phyloP scores from a whole-genome alignment of 129 eudicot species.

The Flaveria linearis region DNA sequence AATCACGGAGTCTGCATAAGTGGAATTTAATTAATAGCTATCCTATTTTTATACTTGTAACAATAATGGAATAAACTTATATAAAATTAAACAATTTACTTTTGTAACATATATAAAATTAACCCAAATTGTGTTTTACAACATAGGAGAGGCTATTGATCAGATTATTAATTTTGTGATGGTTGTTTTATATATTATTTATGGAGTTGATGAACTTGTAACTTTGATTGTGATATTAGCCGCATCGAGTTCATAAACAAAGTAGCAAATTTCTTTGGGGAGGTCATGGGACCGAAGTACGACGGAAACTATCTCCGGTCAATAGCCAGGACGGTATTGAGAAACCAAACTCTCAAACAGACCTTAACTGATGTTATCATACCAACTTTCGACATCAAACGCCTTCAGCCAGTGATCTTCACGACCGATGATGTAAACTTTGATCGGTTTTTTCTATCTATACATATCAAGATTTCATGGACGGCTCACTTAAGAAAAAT shows the following conservation, averaged over 20 bases:
- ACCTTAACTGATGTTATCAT: conserved; percentile 46
- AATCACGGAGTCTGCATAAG: conserved; percentile 17
- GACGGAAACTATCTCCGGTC: conserved; percentile 49
- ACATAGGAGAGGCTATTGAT: neutral
- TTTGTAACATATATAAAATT: too few species aligned
- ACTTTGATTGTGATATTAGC: conserved; percentile 25
- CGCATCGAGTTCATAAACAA: conserved; percentile 36
- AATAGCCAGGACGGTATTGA: conserved; percentile 27
- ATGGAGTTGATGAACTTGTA: neutral
- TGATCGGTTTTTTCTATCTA: neutral
- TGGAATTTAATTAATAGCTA: neutral
- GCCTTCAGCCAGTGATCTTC: conserved; percentile 56
- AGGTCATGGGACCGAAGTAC: conserved; percentile 48
- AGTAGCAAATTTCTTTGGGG: conserved; percentile 34
- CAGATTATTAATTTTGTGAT: neutral
- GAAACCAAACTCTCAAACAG: conserved; percentile 38
- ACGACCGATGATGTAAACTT: conserved; percentile 44
- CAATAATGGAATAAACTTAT: neutral
- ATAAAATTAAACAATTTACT: too few species aligned
- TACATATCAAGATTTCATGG: too few species aligned
- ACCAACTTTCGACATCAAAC: conserved; percentile 56
- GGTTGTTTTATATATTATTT: neutral
- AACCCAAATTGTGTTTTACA: neutral
- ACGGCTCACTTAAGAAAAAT: too few species aligned
- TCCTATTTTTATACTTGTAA: too few species aligned